Evolutionary conservation across 306 rosid genomes (phyloP), one percentile per base, ranked within the genome.

Genomic region (Crotalaria pallida): DNA sequence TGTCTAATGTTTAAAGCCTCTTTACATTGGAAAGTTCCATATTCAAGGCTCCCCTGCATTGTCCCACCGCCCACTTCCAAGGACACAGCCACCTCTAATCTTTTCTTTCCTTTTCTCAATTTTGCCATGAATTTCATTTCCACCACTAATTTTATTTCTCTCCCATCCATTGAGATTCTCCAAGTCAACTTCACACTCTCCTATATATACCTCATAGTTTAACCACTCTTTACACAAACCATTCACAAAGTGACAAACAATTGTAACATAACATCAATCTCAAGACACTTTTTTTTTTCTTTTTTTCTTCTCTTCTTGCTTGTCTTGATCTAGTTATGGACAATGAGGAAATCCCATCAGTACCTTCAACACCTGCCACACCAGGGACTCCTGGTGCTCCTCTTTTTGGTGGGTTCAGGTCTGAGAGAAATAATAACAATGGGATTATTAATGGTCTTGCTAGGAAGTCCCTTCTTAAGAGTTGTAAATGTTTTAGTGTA

Each of bases 331-430:
- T 52, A 8, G 61, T 45, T 31, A 87, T 84, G 88, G 82, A 81
- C 13, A 82, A 67, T 50, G 88, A 84, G 9, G 88, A 84, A 77
- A 84, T 82, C 55, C 84, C 89, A 4, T 83, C 88, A 33, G 65
- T 49, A 3, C 92, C 90, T 10, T 83, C 91, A n/a, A 84, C 88
- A 15, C 94, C 89, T 36, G 88, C 83, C 23, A 87, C 96, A 53
- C 96, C 96, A 67, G 89, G 91, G 1, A 90, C 93, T 41, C 96
- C 89, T 9, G 96, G 91, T 45, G 89, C 83, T 33, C 93, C 96
- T 71, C 85, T 89, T 33, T 90, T 90, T 77, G 87, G 91, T 27
- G 82, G 91, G 10, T 81, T 80, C 75, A 87, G 52, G 76, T 66
- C 68, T 33, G 80, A 79, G 56, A 77, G 57, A 72, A 77, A 3